Conservation (phyloP, 108 stramenopile species). For the Cyclotella sp. region DNA sequence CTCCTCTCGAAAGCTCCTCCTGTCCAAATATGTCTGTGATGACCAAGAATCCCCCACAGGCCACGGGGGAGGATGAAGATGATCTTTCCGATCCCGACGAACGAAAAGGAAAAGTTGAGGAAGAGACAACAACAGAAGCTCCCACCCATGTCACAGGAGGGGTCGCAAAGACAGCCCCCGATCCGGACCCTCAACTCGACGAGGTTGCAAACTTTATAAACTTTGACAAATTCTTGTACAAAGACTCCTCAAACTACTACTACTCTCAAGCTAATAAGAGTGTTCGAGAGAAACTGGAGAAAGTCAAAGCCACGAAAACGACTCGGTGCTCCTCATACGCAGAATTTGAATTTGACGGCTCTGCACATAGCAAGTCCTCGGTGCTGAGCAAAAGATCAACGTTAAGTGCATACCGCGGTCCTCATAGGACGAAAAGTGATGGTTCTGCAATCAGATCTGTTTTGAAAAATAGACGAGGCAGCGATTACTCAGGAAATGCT, state of each 20-base stretch:
- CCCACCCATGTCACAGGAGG: background rate
- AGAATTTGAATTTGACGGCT: conserved; percentile 37
- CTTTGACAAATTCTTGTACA: conserved; percentile 26
- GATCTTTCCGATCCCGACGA: conserved; percentile 9
- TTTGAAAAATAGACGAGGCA: conserved; percentile 30
- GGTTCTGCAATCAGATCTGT: conserved; percentile 19
- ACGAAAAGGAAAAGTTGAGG: background rate
- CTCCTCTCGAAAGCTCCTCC: background rate
- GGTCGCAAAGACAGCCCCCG: background rate
- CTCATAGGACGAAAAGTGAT: conserved; percentile 22
- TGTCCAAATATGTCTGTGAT: background rate
- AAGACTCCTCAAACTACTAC: conserved; percentile 23
- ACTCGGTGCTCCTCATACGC: background rate
- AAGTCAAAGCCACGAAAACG: conserved; percentile 21
- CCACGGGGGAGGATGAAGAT: background rate
- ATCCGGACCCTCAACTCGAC: background rate
- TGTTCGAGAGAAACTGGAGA: conserved; percentile 29
- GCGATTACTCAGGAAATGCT: background rate
- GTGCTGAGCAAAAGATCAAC: conserved; percentile 6
- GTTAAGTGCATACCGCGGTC: conserved; percentile 40
- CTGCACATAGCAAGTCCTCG: conserved; percentile 14
- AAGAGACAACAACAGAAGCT: conserved; percentile 2
- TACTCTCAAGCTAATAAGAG: conserved; percentile 35
- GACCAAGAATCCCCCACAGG: background rate
- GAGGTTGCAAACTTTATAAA: conserved; percentile 44